Conservation (phyloP, 306 rosid genomes). For the Cicer bijugum region DNA sequence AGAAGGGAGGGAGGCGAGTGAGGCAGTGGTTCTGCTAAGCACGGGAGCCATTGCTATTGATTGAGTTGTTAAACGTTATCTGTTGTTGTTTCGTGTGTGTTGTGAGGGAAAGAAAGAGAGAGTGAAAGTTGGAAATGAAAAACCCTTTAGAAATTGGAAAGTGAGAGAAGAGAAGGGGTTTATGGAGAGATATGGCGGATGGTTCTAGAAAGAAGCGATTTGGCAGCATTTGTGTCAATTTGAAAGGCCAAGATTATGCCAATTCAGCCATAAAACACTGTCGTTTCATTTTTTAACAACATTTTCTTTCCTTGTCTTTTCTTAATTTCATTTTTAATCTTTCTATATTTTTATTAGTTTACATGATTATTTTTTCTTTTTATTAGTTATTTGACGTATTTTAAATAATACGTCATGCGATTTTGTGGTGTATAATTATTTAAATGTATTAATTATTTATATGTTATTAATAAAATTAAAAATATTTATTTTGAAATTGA, state of each 20-base stretch:
- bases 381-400: too few relatives aligned
- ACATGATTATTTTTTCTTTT: too few relatives aligned
- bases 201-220: conserved; percentile 43
- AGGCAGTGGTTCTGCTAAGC: conserved; percentile 66
- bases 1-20: conserved; percentile 67
- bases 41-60: conserved; percentile 72
- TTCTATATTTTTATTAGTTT: too few relatives aligned
- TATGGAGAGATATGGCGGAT: conserved; percentile 34
- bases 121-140: conserved; percentile 22
- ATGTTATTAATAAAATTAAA: too few relatives aligned
- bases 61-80: conserved; percentile 25
- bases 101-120: not conserved
- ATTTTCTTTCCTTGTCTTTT: too few relatives aligned
- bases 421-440: too few relatives aligned
- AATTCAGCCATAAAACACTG: conserved; percentile 15
- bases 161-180: conserved; percentile 41
- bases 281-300: not conserved
- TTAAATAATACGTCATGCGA: too few relatives aligned
- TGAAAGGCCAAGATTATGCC: conserved; percentile 42
- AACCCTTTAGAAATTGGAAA: not conserved
- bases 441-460: too few relatives aligned
- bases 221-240: conserved; percentile 2
- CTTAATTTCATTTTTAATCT: too few relatives aligned
- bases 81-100: not conserved
- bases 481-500: too few relatives aligned